A percentile compares a stretch with the other conserved stretches of the same genome.
Evolutionary conservation across 2,329 filamentous ascomycete species (phyloP).

Genomic region (Blastomyces percursus): DNA sequence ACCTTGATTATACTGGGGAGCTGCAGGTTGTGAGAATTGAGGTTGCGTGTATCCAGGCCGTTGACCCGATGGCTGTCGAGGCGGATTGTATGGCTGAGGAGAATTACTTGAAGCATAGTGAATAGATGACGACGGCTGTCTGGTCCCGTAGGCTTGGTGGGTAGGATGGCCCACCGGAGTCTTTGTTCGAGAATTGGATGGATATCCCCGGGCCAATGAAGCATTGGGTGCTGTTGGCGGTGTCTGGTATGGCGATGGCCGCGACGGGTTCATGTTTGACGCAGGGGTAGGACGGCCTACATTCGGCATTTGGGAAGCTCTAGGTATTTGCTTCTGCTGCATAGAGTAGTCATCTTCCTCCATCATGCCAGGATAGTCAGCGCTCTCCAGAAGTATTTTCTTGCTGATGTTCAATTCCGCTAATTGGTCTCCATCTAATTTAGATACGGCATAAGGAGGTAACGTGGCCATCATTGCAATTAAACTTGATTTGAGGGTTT

Average conservation of each 20-base stretch:
- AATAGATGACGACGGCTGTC: slow-evolving; percentile 23
- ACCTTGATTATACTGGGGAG: slow-evolving; percentile 22
- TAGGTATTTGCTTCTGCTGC: slow-evolving; percentile 35
- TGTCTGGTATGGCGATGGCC: slow-evolving; percentile 23
- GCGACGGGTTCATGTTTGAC: slow-evolving; percentile 18
- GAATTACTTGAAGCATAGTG: slow-evolving; percentile 25
- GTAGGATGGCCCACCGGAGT: slow-evolving; percentile 21
- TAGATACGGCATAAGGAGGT: slow-evolving; percentile 75
- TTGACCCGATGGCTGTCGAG: slow-evolving; percentile 25
- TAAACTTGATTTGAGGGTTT: slow-evolving; percentile 64
- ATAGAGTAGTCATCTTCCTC: slow-evolving; percentile 65
- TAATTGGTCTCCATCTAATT: slow-evolving; percentile 76
- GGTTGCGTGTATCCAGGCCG: slow-evolving; percentile 26
- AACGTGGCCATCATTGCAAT: slow-evolving; percentile 61
- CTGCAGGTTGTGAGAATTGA: slow-evolving; percentile 25
- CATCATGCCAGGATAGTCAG: slow-evolving; percentile 66
- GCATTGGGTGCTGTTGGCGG: slow-evolving; percentile 16
- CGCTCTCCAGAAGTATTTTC: slow-evolving; percentile 60
- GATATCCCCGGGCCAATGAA: slow-evolving; percentile 23
- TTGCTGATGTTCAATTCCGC: slow-evolving; percentile 72
- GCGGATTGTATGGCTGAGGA: slow-evolving; percentile 20
- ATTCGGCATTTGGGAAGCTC: slow-evolving; percentile 21
- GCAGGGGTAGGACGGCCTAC: slow-evolving; percentile 27
- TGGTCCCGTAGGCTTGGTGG: slow-evolving; percentile 23
- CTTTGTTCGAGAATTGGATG: slow-evolving; percentile 21